A percentile compares a stretch with the other conserved stretches of the same genome.
phyloP scores from a whole-genome alignment of 257 asterid genomes.

The Jaltomata sinuosa region DNA sequence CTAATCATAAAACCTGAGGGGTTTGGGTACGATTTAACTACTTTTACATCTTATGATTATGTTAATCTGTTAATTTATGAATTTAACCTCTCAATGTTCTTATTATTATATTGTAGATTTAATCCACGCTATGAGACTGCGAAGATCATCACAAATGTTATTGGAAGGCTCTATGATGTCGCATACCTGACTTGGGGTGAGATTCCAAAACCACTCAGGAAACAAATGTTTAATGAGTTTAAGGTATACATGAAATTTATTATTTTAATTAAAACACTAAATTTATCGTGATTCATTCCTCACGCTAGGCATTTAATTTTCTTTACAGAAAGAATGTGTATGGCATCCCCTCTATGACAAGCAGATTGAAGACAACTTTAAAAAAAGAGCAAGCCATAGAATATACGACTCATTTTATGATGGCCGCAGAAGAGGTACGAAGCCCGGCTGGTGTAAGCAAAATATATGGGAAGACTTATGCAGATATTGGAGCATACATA shows the following conservation, averaged over 20 bases:
- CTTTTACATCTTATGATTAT: not conserved
- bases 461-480: no score
- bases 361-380: not conserved
- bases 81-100: not conserved
- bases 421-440: no score
- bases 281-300: not conserved
- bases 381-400: not conserved
- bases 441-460: no score
- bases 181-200: not conserved
- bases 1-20: not conserved
- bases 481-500: no score
- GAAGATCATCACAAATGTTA: not conserved
- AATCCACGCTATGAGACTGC: not conserved
- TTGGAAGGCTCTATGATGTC: not conserved
- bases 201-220: not conserved
- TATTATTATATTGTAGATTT: not conserved
- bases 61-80: no score
- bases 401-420: no score
- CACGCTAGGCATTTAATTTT: not conserved
- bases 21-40: not conserved
- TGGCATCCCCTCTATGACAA: not conserved
- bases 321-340: not conserved
- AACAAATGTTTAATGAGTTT: not conserved
- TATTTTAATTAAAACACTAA: not conserved
- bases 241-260: not conserved